These are phyloP conservation scores for Colletotrichum sp. DNA, from an alignment of 2,329 filamentous ascomycete species.

Conservation along the genomic window DNA sequence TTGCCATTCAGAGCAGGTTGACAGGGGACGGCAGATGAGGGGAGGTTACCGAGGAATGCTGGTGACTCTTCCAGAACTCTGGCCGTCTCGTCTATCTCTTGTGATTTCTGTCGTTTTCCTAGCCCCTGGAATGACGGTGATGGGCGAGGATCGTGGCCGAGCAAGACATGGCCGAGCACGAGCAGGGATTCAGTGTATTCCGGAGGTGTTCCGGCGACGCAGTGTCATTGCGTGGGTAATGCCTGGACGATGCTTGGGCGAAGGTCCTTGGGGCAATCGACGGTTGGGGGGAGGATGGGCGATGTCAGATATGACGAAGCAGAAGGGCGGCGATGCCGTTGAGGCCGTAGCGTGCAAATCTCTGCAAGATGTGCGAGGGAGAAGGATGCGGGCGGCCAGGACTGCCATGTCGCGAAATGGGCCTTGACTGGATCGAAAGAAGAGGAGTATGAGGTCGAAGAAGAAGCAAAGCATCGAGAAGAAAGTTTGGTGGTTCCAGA, in stretches of 20 bases:
- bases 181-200: background rate
- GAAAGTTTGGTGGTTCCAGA: constrained; percentile 1
- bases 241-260: background rate
- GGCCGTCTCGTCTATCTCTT: background rate
- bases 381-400: background rate
- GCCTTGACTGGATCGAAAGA: background rate
- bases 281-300: background rate
- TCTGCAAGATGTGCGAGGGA: background rate
- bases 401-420: background rate
- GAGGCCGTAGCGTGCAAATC: background rate
- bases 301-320: background rate
- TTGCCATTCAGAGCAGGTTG: background rate
- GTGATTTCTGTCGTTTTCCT: background rate
- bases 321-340: background rate
- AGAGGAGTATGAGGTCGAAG: background rate
- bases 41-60: background rate
- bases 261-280: background rate
- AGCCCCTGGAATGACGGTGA: constrained; percentile 2
- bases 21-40: background rate
- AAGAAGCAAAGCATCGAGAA: background rate
- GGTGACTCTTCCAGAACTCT: constrained; percentile 12
- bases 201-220: background rate
- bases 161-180: background rate
- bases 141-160: background rate
- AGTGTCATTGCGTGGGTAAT: background rate